phyloP scores from a whole-genome alignment of 2,329 filamentous ascomycete species.

The Ophioceras dolichostomum region DNA sequence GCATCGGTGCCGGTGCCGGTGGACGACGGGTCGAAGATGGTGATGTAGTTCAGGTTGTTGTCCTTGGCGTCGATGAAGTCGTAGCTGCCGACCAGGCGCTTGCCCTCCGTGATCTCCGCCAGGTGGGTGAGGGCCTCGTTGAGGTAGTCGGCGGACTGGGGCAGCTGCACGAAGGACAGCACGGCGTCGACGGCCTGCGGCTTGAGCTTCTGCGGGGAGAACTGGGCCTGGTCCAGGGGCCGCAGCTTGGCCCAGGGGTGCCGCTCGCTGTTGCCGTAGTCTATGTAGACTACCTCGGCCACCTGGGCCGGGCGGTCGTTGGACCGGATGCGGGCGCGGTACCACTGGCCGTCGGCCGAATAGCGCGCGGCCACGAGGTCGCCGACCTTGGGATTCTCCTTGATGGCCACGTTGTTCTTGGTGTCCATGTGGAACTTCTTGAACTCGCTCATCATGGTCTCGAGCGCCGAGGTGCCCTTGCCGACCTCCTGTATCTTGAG shows the following conservation, averaged over 20 bases:
- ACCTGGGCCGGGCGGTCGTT: slow-evolving; percentile 87
- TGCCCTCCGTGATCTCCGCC: slow-evolving; percentile 59
- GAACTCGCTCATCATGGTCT: slow-evolving; percentile 84
- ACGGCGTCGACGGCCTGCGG: slow-evolving; percentile 79
- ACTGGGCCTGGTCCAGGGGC: slow-evolving; percentile 66
- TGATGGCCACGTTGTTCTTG: slow-evolving; percentile 58
- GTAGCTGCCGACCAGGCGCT: slow-evolving; percentile 78
- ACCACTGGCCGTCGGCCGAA: slow-evolving; percentile 83
- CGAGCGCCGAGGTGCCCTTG: slow-evolving; percentile 70
- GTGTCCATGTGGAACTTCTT: slow-evolving; percentile 80
- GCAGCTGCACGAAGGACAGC: slow-evolving; percentile 82
- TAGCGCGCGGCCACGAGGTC: slow-evolving; percentile 89
- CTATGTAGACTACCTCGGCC: slow-evolving; percentile 85
- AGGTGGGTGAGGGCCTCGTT: slow-evolving; percentile 67
- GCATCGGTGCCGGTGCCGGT: slow-evolving; percentile 38
- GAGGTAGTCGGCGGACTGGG: slow-evolving; percentile 71
- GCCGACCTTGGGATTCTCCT: slow-evolving; percentile 73
- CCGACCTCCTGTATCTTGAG: slow-evolving; percentile 90
- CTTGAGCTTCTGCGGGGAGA: slow-evolving; percentile 70
- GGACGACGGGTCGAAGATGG: slow-evolving; percentile 67
- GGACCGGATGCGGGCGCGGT: slow-evolving; percentile 78
- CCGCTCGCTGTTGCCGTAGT: slow-evolving; percentile 91
- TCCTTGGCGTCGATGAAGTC: slow-evolving; percentile 73
- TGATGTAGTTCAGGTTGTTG: slow-evolving; percentile 72
- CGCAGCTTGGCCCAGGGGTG: slow-evolving; percentile 77